phyloP scores from a whole-genome alignment of 257 asterid species.

The Petrea volubilis region DNA sequence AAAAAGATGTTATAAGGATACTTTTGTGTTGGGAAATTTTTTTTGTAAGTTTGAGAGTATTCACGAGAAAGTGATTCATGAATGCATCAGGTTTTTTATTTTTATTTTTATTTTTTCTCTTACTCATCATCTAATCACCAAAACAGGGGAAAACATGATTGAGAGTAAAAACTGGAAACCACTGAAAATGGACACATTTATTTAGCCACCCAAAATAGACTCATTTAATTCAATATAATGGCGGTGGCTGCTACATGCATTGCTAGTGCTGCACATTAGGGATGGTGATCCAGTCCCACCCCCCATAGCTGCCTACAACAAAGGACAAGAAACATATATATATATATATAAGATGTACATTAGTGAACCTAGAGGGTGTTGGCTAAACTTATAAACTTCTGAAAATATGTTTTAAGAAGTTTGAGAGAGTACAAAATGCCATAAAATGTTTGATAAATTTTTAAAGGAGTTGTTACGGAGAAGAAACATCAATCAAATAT shows the following conservation, averaged over 20 bases:
- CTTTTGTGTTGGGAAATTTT: too few relatives aligned
- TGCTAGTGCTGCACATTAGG: slow-evolving; percentile 7
- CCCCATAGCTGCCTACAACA: slow-evolving; percentile 32
- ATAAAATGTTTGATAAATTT: too few relatives aligned
- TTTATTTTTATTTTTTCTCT: too few relatives aligned
- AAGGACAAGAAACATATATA: neutral
- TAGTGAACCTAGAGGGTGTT: too few relatives aligned
- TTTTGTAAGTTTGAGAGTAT: too few relatives aligned
- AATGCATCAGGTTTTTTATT: neutral
- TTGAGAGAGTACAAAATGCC: too few relatives aligned
- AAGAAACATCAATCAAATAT: too few relatives aligned
- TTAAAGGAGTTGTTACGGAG: too few relatives aligned
- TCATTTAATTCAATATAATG: neutral
- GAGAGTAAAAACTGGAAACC: slow-evolving; percentile 5
- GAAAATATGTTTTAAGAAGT: too few relatives aligned
- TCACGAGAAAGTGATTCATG: neutral
- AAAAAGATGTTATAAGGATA: too few relatives aligned
- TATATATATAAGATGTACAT: too few relatives aligned
- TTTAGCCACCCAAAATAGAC: neutral
- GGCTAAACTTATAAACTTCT: too few relatives aligned
- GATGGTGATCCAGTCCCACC: slow-evolving; percentile 4
- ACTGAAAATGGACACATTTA: slow-evolving; percentile 15
- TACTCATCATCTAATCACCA: slow-evolving; percentile 7
- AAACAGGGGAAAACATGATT: slow-evolving; percentile 2
- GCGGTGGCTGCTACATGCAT: slow-evolving; percentile 1